A percentile compares a stretch with the other conserved stretches of the same genome.
These are phyloP conservation scores for Pythium folliculosum DNA, from an alignment of 352 stramenopile species.

Conservation along the genomic window DNA sequence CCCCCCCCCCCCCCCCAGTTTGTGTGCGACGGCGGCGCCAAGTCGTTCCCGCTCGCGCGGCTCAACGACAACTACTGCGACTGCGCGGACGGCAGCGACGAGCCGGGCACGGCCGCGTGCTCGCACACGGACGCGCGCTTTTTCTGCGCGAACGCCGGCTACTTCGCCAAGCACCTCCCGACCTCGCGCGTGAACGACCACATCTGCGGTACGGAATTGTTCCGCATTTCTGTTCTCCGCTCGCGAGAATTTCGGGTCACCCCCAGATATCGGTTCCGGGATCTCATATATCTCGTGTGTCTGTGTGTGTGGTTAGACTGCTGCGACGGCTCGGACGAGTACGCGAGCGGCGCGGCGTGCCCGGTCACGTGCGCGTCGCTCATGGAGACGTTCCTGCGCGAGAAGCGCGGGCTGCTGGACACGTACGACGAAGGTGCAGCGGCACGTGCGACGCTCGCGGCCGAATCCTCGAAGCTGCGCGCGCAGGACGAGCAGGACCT, in stretches of 20 bases:
- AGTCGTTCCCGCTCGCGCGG: constrained; percentile 47
- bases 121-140: constrained; percentile 59
- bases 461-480: constrained; percentile 35
- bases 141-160: constrained; percentile 75
- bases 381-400: constrained; percentile 42
- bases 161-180: constrained; percentile 59
- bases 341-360: constrained; percentile 56
- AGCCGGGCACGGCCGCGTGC: constrained; percentile 88
- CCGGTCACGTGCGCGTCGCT: constrained; percentile 41
- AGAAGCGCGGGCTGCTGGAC: constrained; percentile 69
- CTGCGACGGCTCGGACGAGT: constrained; percentile 85
- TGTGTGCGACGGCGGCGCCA: constrained; percentile 61
- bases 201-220: constrained; percentile 52
- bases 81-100: constrained; percentile 89
- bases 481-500: constrained; percentile 26
- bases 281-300: not conserved
- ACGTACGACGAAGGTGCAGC: constrained; percentile 67
- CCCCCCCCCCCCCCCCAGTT: too few species aligned
- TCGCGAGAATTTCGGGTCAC: too few species aligned
- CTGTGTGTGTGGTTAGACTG: constrained; percentile 54
- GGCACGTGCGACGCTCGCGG: constrained; percentile 40
- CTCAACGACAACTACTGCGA: constrained; percentile 97
- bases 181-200: constrained; percentile 77
- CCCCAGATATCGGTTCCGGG: not conserved
- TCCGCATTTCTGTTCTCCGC: not conserved